Evolutionary conservation across 2,329 filamentous ascomycete species (phyloP).

Genomic region (Talaromyces sp.): DNA sequence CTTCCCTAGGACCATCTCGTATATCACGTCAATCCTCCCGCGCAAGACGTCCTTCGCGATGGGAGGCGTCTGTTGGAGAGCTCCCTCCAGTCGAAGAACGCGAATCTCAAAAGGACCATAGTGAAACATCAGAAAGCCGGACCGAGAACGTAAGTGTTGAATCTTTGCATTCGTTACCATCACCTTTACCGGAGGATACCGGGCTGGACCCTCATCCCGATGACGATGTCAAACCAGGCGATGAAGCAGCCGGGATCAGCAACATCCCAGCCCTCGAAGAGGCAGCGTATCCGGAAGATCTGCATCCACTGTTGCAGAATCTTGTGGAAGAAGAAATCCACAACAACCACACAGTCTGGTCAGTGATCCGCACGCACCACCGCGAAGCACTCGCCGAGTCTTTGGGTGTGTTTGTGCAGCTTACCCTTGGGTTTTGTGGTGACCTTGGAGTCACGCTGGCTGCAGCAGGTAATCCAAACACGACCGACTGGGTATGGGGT

Average conservation of each 20-base stretch:
- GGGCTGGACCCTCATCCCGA: constrained; percentile 16
- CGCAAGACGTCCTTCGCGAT: constrained; percentile 23
- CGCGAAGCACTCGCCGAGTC: constrained; percentile 54
- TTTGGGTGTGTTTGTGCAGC: constrained; percentile 43
- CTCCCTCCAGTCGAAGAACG: constrained; percentile 27
- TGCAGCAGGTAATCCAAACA: constrained; percentile 42
- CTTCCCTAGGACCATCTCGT: constrained; percentile 19
- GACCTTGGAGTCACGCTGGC: constrained; percentile 46
- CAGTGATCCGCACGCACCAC: constrained; percentile 49
- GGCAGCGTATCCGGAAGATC: constrained; percentile 38
- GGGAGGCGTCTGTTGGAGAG: constrained; percentile 21
- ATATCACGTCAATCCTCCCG: constrained; percentile 25
- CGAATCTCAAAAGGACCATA: constrained; percentile 20
- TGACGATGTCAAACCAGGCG: constrained; percentile 14
- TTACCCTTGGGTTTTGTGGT: constrained; percentile 49
- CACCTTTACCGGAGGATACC: constrained; percentile 22
- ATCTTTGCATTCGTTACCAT: constrained; percentile 23
- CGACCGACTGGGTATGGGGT: constrained; percentile 50
- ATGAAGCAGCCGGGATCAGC: constrained; percentile 17
- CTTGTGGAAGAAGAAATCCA: constrained; percentile 48
- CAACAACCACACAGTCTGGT: constrained; percentile 49
- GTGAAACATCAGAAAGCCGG: neutral
- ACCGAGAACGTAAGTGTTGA: constrained; percentile 22
- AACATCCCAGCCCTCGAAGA: constrained; percentile 29
- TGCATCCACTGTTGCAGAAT: constrained; percentile 44